A percentile compares a stretch with the other conserved stretches of the same genome.
phyloP scores from a whole-genome alignment of 495 filamentous ascomycete species.

The Apiosordaria backusii region DNA sequence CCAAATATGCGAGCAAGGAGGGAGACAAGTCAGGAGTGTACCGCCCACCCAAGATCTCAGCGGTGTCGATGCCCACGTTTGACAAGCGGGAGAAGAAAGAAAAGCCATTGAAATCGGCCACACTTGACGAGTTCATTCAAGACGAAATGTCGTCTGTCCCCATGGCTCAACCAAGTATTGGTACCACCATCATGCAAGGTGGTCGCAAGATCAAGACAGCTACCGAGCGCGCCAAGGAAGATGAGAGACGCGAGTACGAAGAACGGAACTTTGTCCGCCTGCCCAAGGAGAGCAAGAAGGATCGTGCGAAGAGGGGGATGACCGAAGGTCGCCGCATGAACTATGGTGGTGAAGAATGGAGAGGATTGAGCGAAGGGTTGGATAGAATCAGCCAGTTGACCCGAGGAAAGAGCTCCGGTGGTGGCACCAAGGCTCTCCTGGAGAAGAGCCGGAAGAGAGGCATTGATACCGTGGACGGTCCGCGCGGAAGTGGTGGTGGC shows the following conservation, averaged over 20 bases:
- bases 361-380: conserved; percentile 69
- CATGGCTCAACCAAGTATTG: conserved; percentile 75
- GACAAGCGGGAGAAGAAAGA: conserved; percentile 56
- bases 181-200: conserved; percentile 68
- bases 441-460: conserved; percentile 80
- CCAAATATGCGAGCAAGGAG: conserved; percentile 41
- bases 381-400: conserved; percentile 74
- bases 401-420: conserved; percentile 50
- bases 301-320: conserved; percentile 51
- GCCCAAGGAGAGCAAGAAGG: conserved; percentile 77
- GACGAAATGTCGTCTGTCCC: conserved; percentile 76
- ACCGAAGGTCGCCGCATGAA: conserved; percentile 45
- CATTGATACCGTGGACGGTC: conserved; percentile 54
- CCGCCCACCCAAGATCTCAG: conserved; percentile 77
- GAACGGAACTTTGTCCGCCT: conserved; percentile 83
- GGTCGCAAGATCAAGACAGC: conserved; percentile 71
- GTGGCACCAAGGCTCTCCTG: conserved; percentile 55
- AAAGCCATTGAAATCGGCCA: conserved; percentile 61
- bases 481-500: conserved; percentile 53
- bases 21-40: conserved; percentile 62
- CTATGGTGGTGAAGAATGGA: conserved; percentile 85
- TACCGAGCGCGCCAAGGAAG: conserved; percentile 65
- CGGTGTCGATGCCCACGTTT: conserved; percentile 63
- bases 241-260: conserved; percentile 73
- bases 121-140: conserved; percentile 80